Base-by-base conservation (phyloP, 345 rosid species). In the Cardamine occulta region DNA sequence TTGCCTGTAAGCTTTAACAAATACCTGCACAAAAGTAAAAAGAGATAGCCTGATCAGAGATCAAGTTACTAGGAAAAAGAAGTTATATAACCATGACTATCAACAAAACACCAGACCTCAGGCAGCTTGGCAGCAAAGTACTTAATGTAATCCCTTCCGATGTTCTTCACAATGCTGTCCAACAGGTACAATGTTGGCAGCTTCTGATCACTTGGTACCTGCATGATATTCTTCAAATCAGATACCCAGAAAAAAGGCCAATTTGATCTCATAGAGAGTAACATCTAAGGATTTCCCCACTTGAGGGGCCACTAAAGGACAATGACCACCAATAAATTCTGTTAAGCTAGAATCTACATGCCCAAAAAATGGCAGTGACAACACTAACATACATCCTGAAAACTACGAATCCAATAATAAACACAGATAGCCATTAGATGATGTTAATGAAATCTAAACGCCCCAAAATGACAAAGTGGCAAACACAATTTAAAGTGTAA, bases 181-280 rank as follows among this genome's bases (percentile, higher is more conserved):
- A 95, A 81, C 55, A 95, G 96, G 89, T 95, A 95, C 74, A 95
- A 90, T 7, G 98, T 86, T 62, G 99, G 99, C 76, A 95, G 84
- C 93, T 95, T 95, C 86, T 95, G 99, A 57, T 95, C 99, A 74
- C 90, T 90, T 57, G 99, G 97, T 75, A 92, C 97, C 99, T 95
- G 99, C 91, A 86, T 80, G 66, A 75, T 67, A 80, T 57, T 83
- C 55, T 76, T 69, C 73, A 74, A 28, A 82, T 90, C 73, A 90
- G 87, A 84, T 74, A 63, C 63, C 40, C 59, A 62, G 47, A 55
- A 35, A 52, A 68, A 64, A 14, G 35, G 49, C 55, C 37, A 51
- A 59, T 11, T 49, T 66, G 17, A 35, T 62, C 32, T 48, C 51
- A 40, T 5, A 57, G 31, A 51, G 23, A 56, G 47, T 34, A 48